Conservation (phyloP, 2,329 filamentous ascomycete species). For the Septoria petroselini region DNA sequence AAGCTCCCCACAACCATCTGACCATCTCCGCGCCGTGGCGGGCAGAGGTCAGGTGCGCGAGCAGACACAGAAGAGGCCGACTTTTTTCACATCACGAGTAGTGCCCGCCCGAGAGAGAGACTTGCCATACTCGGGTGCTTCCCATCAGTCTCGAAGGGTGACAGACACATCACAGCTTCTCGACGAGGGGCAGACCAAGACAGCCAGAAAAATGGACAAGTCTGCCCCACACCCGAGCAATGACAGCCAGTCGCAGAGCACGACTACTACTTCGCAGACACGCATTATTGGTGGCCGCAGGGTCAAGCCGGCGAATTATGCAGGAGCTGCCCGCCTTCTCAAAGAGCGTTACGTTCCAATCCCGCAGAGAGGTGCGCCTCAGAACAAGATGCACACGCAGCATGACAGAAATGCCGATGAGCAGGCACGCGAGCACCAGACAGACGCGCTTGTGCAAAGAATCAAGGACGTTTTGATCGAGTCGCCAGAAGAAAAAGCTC, state of each 20-base stretch:
- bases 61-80: too few species aligned
- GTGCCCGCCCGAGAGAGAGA: too few species aligned
- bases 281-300: not conserved
- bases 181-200: not conserved
- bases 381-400: not conserved
- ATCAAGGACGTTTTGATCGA: slow-evolving; percentile 18
- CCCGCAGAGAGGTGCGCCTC: not conserved
- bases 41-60: too few species aligned
- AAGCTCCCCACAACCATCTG: not conserved
- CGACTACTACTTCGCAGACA: not conserved
- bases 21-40: too few species aligned
- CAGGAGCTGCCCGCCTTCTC: too few species aligned
- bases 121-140: too few species aligned
- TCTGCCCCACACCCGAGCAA: not conserved
- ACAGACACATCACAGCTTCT: not conserved
- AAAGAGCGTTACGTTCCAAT: too few species aligned
- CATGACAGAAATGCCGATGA: not conserved
- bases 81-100: too few species aligned
- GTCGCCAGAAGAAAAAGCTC: slow-evolving; percentile 14
- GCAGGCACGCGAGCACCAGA: slow-evolving; percentile 10
- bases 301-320: too few species aligned
- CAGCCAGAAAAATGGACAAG: not conserved
- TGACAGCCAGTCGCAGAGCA: not conserved
- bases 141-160: slow-evolving; percentile 1
- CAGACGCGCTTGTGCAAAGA: slow-evolving; percentile 16